Evolutionary conservation across 2,329 filamentous ascomycete species (phyloP), one percentile per base, ranked within the genome.

Genomic region (Calcarisporium arbuscula): DNA sequence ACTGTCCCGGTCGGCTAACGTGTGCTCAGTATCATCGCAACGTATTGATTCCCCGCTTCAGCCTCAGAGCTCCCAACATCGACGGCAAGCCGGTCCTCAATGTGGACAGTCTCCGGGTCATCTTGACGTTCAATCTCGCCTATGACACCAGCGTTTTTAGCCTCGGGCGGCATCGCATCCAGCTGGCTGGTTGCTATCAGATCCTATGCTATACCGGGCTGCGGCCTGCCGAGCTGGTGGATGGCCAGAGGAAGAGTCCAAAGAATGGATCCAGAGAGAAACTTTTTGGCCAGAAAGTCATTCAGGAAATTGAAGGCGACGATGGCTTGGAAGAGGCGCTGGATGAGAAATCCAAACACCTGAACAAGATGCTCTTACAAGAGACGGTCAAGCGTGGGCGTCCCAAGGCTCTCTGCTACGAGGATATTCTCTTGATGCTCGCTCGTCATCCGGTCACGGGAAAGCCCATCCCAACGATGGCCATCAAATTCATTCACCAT

Each of bases 381-480:
- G 30, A 40, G 9, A 34, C 29, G 4, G 19, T 16, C 7, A n/a
- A 20, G 1, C 40, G 45, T 14, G 40, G 46, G 27, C 46, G 46
- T 11, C 48, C 41, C 0, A 56, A 56, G 35, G 45, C 47, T 14
- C 46, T 57, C 19, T 57, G 28, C 32, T 58, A 57, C 28, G 32
- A 56, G 39, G 52, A 57, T 16, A 53, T 57, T 16, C 26, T 34
- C 6, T 36, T 58, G n/a, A 54, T 55, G 19, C 43, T 58, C 17
- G 28, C 54, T 3, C 37, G 35, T n/a, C 34, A 58, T 36, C 48
- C 40, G 2, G 33, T 40, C 3, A 54, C 45, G 4, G 37, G 44
- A 26, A 15, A 28, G 19, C 42, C 33, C 14, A 34, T 52, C 2
- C 35, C 43, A 11, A 43, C 44, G 2, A 58, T 58, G 30, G 44